These are phyloP conservation scores for Fomitopsis schrenkii DNA, from an alignment of 1,284 basidiomycete genomes.

Conservation along the genomic window DNA sequence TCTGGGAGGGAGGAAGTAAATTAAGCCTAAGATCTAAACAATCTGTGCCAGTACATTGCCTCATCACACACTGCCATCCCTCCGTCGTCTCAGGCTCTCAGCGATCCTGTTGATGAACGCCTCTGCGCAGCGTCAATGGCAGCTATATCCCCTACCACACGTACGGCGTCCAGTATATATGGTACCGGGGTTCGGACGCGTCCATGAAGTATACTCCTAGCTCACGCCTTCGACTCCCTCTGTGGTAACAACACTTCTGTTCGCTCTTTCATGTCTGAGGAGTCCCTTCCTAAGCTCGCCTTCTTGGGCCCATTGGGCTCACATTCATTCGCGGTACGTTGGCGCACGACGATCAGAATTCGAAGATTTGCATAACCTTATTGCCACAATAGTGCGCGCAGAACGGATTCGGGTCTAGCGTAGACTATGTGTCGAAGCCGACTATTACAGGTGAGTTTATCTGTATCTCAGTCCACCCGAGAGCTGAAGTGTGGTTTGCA, in stretches of 20 bases:
- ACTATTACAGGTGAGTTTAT: slow-evolving; percentile 49
- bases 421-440: slow-evolving; percentile 44
- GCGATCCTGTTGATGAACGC: not conserved
- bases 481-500: slow-evolving; percentile 22
- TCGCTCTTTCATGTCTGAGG: not conserved
- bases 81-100: not conserved
- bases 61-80: not conserved
- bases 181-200: not conserved
- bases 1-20: too few species aligned
- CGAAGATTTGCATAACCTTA: not conserved
- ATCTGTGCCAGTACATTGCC: too few species aligned
- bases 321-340: slow-evolving; percentile 69
- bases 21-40: too few species aligned
- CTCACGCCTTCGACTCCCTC: not conserved
- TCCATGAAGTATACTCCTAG: not conserved
- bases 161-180: not conserved
- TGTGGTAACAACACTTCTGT: not conserved
- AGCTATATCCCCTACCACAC: not conserved
- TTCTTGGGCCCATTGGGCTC: slow-evolving; percentile 73
- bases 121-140: not conserved
- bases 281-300: slow-evolving; percentile 21
- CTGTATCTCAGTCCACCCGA: not conserved
- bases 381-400: slow-evolving; percentile 48
- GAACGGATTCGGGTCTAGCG: slow-evolving; percentile 48
- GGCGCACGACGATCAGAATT: not conserved